Evolutionary conservation across 345 rosid species (phyloP).

Genomic region (Camelina laxa): DNA sequence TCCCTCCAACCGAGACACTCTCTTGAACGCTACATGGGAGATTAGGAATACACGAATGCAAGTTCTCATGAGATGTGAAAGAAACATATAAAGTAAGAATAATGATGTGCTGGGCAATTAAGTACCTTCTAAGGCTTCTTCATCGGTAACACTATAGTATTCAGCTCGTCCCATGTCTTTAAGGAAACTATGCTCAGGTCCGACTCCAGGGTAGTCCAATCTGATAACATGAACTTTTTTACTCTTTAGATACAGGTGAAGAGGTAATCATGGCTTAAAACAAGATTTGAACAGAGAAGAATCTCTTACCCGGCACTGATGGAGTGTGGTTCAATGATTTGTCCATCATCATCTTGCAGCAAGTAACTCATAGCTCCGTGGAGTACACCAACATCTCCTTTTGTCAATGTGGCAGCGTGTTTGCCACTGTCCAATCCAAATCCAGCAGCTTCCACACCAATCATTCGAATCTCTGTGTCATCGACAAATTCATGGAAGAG

Average conservation of each 20-base stretch:
- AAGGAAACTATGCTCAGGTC: constrained; percentile 97
- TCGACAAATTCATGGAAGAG: constrained; percentile 89
- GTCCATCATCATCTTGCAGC: constrained; percentile 94
- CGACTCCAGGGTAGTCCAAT: constrained; percentile 99
- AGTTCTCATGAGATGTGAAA: background rate
- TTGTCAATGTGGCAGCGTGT: constrained; percentile 93
- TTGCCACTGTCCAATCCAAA: constrained; percentile 93
- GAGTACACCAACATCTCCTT: constrained; percentile 90
- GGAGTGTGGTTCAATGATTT: constrained; percentile 93
- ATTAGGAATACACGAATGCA: background rate
- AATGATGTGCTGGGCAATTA: background rate
- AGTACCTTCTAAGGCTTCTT: constrained; percentile 89
- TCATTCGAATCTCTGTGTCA: constrained; percentile 74
- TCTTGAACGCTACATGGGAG: constrained; percentile 74
- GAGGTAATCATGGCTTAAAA: background rate
- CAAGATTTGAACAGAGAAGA: background rate
- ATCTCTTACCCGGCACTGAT: constrained; percentile 83
- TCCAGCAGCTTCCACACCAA: constrained; percentile 98
- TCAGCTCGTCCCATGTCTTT: constrained; percentile 88
- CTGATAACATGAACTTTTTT: constrained; percentile 44
- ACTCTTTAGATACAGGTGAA: constrained; percentile 1
- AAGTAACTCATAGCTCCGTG: constrained; percentile 99
- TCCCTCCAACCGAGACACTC: constrained; percentile 82
- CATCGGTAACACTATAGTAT: constrained; percentile 82
- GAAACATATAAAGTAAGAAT: background rate